A percentile compares a stretch with the other conserved stretches of the same genome.
Conservation (phyloP, 805 yeast genomes). For the Cyberlindnera maritima region DNA sequence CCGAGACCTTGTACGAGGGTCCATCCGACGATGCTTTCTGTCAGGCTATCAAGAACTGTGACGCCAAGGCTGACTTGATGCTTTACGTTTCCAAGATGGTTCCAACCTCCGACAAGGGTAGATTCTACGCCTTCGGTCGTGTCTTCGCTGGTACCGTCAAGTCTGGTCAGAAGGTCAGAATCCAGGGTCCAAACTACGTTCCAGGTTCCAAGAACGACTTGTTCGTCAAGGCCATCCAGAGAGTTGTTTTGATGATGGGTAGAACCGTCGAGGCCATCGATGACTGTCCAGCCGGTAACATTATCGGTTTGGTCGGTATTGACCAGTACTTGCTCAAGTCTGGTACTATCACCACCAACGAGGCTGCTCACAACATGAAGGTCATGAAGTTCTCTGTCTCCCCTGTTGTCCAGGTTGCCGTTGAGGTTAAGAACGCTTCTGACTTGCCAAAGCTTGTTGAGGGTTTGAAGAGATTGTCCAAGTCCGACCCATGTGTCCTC, state of each 20-base stretch:
- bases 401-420: slow-evolving; percentile 99
- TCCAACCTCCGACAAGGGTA: slow-evolving; percentile 99
- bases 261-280: slow-evolving; percentile 96
- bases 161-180: slow-evolving; percentile 99
- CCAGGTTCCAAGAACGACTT: slow-evolving; percentile 98
- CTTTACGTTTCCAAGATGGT: slow-evolving; percentile 99
- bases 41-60: slow-evolving; percentile 95
- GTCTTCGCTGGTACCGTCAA: slow-evolving; percentile 99
- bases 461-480: slow-evolving; percentile 99
- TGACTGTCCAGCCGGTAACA: slow-evolving; percentile 99
- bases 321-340: slow-evolving; percentile 99
- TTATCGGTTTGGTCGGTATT: slow-evolving; percentile 99
- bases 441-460: slow-evolving; percentile 99
- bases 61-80: slow-evolving; percentile 97
- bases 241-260: slow-evolving; percentile 99
- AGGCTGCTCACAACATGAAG: slow-evolving; percentile 98
- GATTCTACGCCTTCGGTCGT: slow-evolving; percentile 99
- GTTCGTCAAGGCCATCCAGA: slow-evolving; percentile 95
- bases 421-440: slow-evolving; percentile 98
- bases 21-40: slow-evolving; percentile 91
- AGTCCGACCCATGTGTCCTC: slow-evolving; percentile 99
- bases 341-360: slow-evolving; percentile 97
- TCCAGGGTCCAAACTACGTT: slow-evolving; percentile 99
- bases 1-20: slow-evolving; percentile 98
- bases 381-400: slow-evolving; percentile 99